phyloP scores from a whole-genome alignment of 257 asterid species.

The Buddleja alternifolia region DNA sequence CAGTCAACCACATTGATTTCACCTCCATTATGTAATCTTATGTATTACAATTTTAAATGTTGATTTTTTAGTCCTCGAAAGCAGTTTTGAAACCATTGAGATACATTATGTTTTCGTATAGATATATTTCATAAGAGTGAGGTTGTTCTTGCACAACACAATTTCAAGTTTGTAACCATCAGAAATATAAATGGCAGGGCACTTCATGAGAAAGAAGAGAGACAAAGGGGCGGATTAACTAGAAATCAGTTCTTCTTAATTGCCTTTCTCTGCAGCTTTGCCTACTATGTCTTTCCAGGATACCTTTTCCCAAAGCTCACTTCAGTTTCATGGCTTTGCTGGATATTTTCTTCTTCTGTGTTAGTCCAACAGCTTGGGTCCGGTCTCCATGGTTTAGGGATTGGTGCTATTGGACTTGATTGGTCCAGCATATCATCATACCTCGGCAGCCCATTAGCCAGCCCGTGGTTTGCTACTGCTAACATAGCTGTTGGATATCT shows the following conservation, averaged over 20 bases:
- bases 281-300: slow-evolving; percentile 90
- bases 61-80: background rate
- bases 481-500: slow-evolving; percentile 86
- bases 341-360: slow-evolving; percentile 76
- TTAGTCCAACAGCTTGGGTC: slow-evolving; percentile 92
- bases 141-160: background rate
- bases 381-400: slow-evolving; percentile 88
- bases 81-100: too few relatives aligned
- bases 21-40: background rate
- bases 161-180: slow-evolving; percentile 22
- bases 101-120: background rate
- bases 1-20: background rate
- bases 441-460: slow-evolving; percentile 95
- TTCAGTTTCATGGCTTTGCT: slow-evolving; percentile 92
- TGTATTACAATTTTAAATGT: background rate
- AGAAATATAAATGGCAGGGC: slow-evolving; percentile 59
- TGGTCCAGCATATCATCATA: slow-evolving; percentile 94
- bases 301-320: slow-evolving; percentile 81
- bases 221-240: slow-evolving; percentile 65
- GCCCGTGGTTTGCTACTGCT: slow-evolving; percentile 99
- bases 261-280: slow-evolving; percentile 89
- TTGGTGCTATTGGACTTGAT: slow-evolving; percentile 91
- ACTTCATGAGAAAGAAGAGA: slow-evolving; percentile 85
- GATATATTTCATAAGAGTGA: background rate
- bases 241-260: slow-evolving; percentile 83